Evolutionary conservation across 345 rosid species (phyloP).

Genomic region (Eucalyptus sideroxylon): DNA sequence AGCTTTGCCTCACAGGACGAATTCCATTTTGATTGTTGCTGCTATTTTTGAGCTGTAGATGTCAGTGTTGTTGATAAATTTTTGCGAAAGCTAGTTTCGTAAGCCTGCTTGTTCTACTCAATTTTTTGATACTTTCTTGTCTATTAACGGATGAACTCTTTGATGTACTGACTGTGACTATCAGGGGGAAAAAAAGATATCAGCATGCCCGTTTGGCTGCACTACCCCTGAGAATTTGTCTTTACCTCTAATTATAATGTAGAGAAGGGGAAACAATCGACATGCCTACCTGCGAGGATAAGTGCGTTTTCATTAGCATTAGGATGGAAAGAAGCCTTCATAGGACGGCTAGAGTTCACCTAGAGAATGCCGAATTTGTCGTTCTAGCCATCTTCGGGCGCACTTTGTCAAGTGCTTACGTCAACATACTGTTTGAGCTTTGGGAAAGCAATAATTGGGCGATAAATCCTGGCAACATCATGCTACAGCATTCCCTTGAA

Average conservation of each 20-base stretch:
- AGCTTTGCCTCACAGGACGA: not conserved
- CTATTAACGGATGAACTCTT: not conserved
- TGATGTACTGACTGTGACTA: not conserved
- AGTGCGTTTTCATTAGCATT: not conserved
- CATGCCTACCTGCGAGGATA: not conserved
- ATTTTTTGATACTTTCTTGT: not conserved
- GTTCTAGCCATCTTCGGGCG: not conserved
- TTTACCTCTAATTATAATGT: not conserved
- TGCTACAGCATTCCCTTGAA: not conserved
- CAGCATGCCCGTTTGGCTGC: not conserved
- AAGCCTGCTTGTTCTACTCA: not conserved
- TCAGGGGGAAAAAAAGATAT: not conserved
- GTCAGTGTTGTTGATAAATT: not conserved
- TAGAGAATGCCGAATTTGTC: not conserved
- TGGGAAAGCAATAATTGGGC: not conserved
- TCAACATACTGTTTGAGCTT: not conserved
- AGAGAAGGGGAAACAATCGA: not conserved
- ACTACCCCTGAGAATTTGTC: not conserved
- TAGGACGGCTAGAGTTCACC: not conserved
- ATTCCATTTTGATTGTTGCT: not conserved
- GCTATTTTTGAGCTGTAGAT: not conserved
- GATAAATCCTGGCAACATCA: not conserved
- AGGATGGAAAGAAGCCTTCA: not conserved
- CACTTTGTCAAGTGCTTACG: not conserved
- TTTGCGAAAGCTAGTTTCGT: not conserved